A percentile compares a stretch with the other conserved stretches of the same genome.
Evolutionary conservation across 225 moss, liverwort and hornwort genomes (phyloP).

Genomic region (Polytrichum formosum): DNA sequence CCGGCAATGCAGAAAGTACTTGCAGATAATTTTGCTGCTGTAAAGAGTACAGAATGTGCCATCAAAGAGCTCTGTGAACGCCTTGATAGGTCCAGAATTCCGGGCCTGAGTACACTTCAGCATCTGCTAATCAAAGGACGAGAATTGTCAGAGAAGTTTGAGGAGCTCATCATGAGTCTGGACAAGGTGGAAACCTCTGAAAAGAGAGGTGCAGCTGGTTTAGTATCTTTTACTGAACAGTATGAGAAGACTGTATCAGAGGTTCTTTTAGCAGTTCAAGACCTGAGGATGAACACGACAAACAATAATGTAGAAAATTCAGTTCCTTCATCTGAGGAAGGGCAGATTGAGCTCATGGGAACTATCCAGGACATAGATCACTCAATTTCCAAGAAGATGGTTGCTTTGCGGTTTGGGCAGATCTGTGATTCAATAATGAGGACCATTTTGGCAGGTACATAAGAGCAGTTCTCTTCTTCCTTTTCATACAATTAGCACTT

Average conservation of each 20-base stretch:
- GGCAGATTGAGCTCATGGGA: slow-evolving; percentile 31
- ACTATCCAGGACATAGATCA: slow-evolving; percentile 61
- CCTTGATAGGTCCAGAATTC: slow-evolving; percentile 26
- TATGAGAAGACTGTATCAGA: slow-evolving; percentile 61
- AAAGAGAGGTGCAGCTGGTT: slow-evolving; percentile 18
- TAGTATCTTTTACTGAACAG: slow-evolving; percentile 28
- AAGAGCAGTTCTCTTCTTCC: not conserved
- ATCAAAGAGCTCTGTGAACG: slow-evolving; percentile 36
- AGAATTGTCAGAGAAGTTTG: slow-evolving; percentile 52
- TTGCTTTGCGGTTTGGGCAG: slow-evolving; percentile 55
- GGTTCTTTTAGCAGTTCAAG: slow-evolving; percentile 70
- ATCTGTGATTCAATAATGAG: slow-evolving; percentile 46
- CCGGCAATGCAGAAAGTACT: slow-evolving; percentile 59
- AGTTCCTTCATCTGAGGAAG: slow-evolving; percentile 26
- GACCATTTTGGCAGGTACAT: slow-evolving; percentile 44
- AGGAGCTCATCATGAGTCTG: slow-evolving; percentile 23
- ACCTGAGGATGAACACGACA: slow-evolving; percentile 27
- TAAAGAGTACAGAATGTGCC: slow-evolving; percentile 31
- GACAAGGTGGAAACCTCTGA: slow-evolving; percentile 12
- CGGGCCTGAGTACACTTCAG: slow-evolving; percentile 60
- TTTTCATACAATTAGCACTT: not conserved
- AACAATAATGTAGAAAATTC: not conserved
- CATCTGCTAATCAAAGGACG: slow-evolving; percentile 53
- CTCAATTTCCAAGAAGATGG: slow-evolving; percentile 56
- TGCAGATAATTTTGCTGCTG: slow-evolving; percentile 40